A percentile compares a stretch with the other conserved stretches of the same genome.
phyloP scores from a whole-genome alignment of 176 grass and related monocot species.

The Musa beccarii region DNA sequence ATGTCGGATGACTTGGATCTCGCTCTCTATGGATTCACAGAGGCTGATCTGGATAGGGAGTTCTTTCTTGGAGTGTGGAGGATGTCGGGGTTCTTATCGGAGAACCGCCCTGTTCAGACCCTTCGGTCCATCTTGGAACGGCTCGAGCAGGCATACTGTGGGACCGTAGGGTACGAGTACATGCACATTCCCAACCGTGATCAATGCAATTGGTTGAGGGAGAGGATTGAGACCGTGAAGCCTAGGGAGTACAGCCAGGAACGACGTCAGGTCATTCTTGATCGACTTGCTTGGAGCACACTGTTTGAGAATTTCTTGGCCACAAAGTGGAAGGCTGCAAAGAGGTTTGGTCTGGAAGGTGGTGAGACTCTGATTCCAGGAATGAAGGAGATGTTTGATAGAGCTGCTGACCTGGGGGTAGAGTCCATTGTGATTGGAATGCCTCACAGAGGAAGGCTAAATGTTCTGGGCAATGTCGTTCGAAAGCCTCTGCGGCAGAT shows the following conservation, averaged over 20 bases:
- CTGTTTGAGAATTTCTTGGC: constrained; percentile 94
- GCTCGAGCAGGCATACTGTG: constrained; percentile 86
- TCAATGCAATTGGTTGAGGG: constrained; percentile 91
- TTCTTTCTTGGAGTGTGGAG: constrained; percentile 92
- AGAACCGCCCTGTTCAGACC: constrained; percentile 81
- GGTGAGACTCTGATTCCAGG: constrained; percentile 87
- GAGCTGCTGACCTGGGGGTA: constrained; percentile 58
- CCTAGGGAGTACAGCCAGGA: constrained; percentile 43
- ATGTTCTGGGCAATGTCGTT: constrained; percentile 84
- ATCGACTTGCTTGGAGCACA: constrained; percentile 89
- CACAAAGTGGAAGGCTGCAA: constrained; percentile 87
- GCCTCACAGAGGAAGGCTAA: constrained; percentile 92
- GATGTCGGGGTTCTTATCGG: constrained; percentile 74
- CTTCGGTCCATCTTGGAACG: constrained; percentile 64
- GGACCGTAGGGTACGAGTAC: constrained; percentile 78
- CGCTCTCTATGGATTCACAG: constrained; percentile 53
- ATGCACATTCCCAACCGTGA: constrained; percentile 95
- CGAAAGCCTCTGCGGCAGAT: constrained; percentile 83
- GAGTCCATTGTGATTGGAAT: constrained; percentile 92
- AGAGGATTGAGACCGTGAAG: constrained; percentile 60
- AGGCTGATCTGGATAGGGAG: constrained; percentile 76
- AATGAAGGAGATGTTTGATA: constrained; percentile 97
- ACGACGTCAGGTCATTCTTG: constrained; percentile 65
- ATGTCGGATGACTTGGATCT: constrained; percentile 52
- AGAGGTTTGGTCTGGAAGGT: constrained; percentile 85